phyloP scores from a whole-genome alignment of 2,329 filamentous ascomycete genomes.

The Fusarium oxysporum region DNA sequence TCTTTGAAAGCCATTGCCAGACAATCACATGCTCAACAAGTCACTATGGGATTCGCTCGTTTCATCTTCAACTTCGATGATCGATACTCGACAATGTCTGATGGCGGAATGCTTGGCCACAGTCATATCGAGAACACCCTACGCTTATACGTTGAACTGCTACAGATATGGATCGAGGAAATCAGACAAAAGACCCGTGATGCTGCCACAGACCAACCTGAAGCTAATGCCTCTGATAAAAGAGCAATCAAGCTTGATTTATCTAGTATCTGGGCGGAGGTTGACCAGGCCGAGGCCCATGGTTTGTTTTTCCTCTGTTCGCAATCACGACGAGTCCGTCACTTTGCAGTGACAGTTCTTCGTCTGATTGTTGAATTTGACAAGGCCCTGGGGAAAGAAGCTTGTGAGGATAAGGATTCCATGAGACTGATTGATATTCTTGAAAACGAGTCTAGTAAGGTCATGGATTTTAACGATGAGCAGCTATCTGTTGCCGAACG shows the following conservation, averaged over 20 bases:
- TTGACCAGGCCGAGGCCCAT: conserved; percentile 96
- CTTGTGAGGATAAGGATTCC: conserved; percentile 69
- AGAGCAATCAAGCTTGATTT: conserved; percentile 84
- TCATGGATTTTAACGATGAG: conserved; percentile 94
- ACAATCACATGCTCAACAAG: conserved; percentile 92
- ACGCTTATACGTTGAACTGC: conserved; percentile 89
- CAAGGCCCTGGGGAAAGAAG: conserved; percentile 80
- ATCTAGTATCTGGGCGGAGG: conserved; percentile 89
- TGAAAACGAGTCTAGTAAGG: conserved; percentile 86
- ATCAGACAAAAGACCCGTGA: conserved; percentile 88
- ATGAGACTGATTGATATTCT: conserved; percentile 88
- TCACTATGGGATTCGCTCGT: conserved; percentile 94
- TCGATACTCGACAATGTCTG: conserved; percentile 96
- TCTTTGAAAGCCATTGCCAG: conserved; percentile 95
- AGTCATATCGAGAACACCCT: conserved; percentile 96
- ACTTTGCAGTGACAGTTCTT: conserved; percentile 92
- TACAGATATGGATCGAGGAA: conserved; percentile 98
- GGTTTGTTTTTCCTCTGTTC: conserved; percentile 98
- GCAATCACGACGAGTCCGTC: conserved; percentile 87
- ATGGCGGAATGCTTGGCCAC: conserved; percentile 94
- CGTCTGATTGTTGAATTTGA: conserved; percentile 95
- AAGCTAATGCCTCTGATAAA: conserved; percentile 73
- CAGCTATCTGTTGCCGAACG: conserved; percentile 91
- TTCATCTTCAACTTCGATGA: conserved; percentile 99
- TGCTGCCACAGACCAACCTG: conserved; percentile 71